Conservation (phyloP, 441 rosid genomes). For the Aleurites moluccanus region DNA sequence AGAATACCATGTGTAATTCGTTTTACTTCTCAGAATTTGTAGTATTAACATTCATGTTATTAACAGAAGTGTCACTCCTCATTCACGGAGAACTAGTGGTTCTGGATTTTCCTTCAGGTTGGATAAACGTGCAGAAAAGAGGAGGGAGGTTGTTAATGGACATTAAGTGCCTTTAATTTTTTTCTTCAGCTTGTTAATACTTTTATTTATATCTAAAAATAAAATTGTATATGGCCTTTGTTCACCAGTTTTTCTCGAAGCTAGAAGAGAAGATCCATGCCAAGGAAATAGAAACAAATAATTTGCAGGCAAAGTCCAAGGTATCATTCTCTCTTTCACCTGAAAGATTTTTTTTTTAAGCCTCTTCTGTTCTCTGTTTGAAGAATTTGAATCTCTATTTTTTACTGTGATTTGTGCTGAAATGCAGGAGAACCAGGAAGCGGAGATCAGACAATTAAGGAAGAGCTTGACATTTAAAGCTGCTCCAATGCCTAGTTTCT, state of each 20-base stretch:
- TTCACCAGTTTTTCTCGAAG: conserved; percentile 74
- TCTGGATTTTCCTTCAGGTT: conserved; percentile 92
- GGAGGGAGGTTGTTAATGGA: conserved; percentile 69
- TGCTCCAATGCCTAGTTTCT: conserved; percentile 94
- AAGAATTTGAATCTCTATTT: conserved; percentile 12
- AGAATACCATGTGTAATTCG: conserved; percentile 3
- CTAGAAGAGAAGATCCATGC: conserved; percentile 94
- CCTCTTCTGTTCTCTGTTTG: neutral
- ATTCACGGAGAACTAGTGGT: conserved; percentile 49
- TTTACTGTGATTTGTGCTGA: neutral
- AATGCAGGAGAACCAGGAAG: conserved; percentile 88
- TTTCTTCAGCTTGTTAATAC: neutral
- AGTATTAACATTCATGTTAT: conserved; percentile 12
- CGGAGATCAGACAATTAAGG: conserved; percentile 88
- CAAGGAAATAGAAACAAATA: conserved; percentile 71
- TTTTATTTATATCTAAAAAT: neutral
- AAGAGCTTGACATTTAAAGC: conserved; percentile 95
- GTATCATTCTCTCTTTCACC: conserved; percentile 35
- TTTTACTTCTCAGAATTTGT: conserved; percentile 11
- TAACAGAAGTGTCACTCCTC: conserved; percentile 56
- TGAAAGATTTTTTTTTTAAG: neutral
- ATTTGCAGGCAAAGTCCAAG: conserved; percentile 86
- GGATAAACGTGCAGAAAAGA: conserved; percentile 92
- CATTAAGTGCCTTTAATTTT: neutral
- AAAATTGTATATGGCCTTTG: neutral